A percentile compares a stretch with the other conserved stretches of the same genome.
Conservation (phyloP, 2,329 filamentous ascomycete species). For the Rutstroemia sp. region DNA sequence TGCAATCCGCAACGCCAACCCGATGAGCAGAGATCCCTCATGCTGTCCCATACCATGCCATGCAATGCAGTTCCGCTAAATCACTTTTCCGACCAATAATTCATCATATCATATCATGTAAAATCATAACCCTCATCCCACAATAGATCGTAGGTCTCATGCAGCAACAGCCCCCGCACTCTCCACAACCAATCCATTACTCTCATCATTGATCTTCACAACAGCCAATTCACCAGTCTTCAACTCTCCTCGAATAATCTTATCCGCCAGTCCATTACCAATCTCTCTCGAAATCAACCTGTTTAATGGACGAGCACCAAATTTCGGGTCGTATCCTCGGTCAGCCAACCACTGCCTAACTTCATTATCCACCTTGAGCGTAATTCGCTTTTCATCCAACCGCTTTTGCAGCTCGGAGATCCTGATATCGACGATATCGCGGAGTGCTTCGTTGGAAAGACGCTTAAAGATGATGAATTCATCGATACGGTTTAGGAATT, state of each 20-base stretch:
- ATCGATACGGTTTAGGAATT: constrained; percentile 94
- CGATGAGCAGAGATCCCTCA: constrained; percentile 1
- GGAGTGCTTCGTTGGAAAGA: constrained; percentile 66
- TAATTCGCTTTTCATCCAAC: constrained; percentile 79
- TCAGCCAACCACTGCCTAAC: constrained; percentile 85
- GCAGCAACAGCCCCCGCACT: constrained; percentile 6
- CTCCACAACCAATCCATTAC: constrained; percentile 47
- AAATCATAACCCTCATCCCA: no score
- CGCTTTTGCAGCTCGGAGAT: constrained; percentile 75
- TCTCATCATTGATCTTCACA: constrained; percentile 60
- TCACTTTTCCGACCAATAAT: background rate
- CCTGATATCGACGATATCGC: constrained; percentile 91
- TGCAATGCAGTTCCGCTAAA: background rate
- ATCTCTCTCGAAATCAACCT: constrained; percentile 86
- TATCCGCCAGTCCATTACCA: constrained; percentile 79
- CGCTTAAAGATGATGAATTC: constrained; percentile 96
- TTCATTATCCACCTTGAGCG: constrained; percentile 59
- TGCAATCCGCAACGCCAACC: background rate
- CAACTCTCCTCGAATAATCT: constrained; percentile 81
- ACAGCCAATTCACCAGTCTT: constrained; percentile 66
- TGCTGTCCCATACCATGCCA: background rate
- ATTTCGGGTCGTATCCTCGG: constrained; percentile 83
- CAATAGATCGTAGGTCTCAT: background rate
- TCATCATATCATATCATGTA: background rate
- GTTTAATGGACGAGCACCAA: constrained; percentile 85